Base-by-base conservation (phyloP, 257 asterid species). In the Coffea canephora region DNA sequence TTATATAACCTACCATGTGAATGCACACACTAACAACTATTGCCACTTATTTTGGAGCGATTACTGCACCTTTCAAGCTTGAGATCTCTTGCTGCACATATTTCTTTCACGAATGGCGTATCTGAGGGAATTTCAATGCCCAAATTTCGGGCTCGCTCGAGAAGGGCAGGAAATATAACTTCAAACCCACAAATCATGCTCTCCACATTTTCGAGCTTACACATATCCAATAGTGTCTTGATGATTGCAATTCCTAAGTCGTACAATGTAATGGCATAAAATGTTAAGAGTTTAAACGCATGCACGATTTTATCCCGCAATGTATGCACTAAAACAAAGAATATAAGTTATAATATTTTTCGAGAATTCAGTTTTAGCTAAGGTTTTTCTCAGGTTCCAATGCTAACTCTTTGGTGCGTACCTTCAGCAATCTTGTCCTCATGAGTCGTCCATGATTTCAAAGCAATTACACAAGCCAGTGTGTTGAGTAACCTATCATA, bases 171-270 rank as follows among this genome's bases (percentile, higher is more conserved):
- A 64, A 86, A 79, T 41, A 80, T 84, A 52, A 87, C 46, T 82
- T 87, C 87, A 77, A 89, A 89, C 34, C 89, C 93, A 15, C 83
- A 75, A 0, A 82, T 78, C 86, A 87, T 85, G 78, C 81, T 83
- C 71, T 84, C 90, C 2, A 41, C 78, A 43, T 75, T 76, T 64
- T 82, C 59, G 7, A 89, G 90, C 73, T 82, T 82, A 2, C 72
- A 1, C 74, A 86, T 76, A 71, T 89, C 87, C 57, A 39, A 39
- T 2, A 39, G 43, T 39, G 86, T 87, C 25, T 81, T 87, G 23
- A 87, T 75, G 81, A 80, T 87, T 41, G n/a, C 2, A 25, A 82
- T 69, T 23, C 89, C 91, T 88, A 66, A 13, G 48, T 39, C 43
- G 43, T 39, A 39, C 43, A 4, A 39, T 2, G 4, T 4, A 39